phyloP scores from a whole-genome alignment of 2,329 filamentous ascomycete genomes.

The Elsinoe ampelina region DNA sequence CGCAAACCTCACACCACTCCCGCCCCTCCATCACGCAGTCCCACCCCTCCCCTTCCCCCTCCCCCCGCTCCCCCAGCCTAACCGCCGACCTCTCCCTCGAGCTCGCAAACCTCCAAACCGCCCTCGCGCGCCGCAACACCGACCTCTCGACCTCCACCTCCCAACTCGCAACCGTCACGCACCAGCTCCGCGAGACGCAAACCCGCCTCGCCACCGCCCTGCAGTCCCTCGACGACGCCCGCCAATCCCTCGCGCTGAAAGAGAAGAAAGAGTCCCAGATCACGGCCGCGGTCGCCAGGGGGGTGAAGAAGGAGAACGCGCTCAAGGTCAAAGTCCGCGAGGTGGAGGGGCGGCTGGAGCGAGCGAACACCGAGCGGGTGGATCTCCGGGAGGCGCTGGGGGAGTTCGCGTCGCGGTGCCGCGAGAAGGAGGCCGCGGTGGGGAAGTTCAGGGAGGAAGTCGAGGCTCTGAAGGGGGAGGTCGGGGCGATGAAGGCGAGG shows the following conservation, averaged over 20 bases:
- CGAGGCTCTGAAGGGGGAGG: conserved; percentile 22
- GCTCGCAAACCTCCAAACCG: conserved; percentile 2
- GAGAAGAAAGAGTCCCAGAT: conserved; percentile 31
- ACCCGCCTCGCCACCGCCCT: neutral
- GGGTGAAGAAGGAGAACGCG: conserved; percentile 29
- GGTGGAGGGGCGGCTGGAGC: conserved; percentile 31
- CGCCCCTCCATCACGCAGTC: neutral
- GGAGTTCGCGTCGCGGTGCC: conserved; percentile 16
- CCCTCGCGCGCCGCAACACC: neutral
- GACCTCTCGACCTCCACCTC: neutral
- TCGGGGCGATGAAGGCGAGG: neutral
- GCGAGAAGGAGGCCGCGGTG: conserved; percentile 32
- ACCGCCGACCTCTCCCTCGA: neutral
- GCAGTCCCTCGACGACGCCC: conserved; percentile 12
- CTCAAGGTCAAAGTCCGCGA: conserved; percentile 31
- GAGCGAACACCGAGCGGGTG: conserved; percentile 33
- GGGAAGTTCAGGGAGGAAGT: conserved; percentile 34
- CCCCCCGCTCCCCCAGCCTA: neutral
- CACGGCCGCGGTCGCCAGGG: conserved; percentile 32
- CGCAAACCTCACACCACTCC: neutral
- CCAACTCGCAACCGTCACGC: neutral
- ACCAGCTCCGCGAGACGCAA: neutral
- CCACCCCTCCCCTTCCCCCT: neutral
- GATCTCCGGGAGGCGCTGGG: conserved; percentile 21
- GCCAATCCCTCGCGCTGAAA: conserved; percentile 28